These are phyloP conservation scores for Zygosaccharomyces kombuchaensis DNA, from an alignment of 805 yeast genomes.

Conservation along the genomic window DNA sequence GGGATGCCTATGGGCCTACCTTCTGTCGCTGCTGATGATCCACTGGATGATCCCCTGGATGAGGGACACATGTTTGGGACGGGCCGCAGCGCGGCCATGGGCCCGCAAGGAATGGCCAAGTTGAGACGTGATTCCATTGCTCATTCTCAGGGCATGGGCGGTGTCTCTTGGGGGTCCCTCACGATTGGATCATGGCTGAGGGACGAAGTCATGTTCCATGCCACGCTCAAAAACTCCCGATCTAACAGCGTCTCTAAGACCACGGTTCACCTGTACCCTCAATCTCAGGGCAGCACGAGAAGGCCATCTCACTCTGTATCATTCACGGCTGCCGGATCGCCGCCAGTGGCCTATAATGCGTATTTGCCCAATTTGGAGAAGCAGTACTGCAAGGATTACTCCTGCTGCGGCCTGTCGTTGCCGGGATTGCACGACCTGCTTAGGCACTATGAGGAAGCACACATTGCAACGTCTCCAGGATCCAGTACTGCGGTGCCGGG, in stretches of 20 bases:
- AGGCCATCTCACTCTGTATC: conserved; percentile 14
- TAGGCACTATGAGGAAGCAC: conserved; percentile 95
- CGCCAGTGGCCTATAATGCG: conserved; percentile 60
- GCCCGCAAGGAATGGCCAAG: conserved; percentile 31
- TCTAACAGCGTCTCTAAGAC: conserved; percentile 11
- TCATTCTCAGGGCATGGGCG: conserved; percentile 97
- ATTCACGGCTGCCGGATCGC: conserved; percentile 39
- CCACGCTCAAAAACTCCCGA: conserved; percentile 21
- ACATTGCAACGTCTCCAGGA: conserved; percentile 63
- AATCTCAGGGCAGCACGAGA: conserved; percentile 7
- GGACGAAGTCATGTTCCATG: conserved; percentile 76
- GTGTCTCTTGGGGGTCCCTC: conserved; percentile 94
- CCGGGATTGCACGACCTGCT: conserved; percentile 92
- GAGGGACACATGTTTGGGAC: conserved; percentile 91
- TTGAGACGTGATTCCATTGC: conserved; percentile 88
- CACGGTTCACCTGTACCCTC: conserved; percentile 11
- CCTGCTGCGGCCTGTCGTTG: conserved; percentile 88
- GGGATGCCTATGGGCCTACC: conserved; percentile 6
- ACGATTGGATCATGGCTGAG: conserved; percentile 94
- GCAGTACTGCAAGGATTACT: conserved; percentile 92
- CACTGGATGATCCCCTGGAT: conserved; percentile 93
- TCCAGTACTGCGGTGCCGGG: conserved; percentile 11
- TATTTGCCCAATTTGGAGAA: conserved; percentile 92
- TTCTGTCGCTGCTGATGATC: conserved; percentile 62
- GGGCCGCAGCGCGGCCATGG: conserved; percentile 13